These are phyloP conservation scores for Camillea tinctor DNA, from an alignment of 2,329 filamentous ascomycete genomes.

Conservation along the genomic window DNA sequence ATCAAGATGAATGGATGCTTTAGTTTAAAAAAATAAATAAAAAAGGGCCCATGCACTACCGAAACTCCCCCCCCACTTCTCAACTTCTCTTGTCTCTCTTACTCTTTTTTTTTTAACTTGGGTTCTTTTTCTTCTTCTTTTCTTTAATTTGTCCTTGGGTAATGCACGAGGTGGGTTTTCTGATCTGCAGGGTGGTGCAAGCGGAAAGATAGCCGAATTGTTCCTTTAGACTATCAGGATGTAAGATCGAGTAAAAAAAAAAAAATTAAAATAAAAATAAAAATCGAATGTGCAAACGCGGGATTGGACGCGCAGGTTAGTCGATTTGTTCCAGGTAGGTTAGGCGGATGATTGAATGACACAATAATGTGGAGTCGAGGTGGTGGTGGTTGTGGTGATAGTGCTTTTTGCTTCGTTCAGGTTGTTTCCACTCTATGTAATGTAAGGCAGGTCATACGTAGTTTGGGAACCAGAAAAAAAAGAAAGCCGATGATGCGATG, in stretches of 20 bases:
- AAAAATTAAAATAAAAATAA: too few species aligned
- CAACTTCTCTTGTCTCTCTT: background rate
- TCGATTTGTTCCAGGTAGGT: constrained; percentile 6
- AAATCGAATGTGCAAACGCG: constrained; percentile 9
- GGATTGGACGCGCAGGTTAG: constrained; percentile 21
- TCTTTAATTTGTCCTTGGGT: background rate
- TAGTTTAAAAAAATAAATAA: too few species aligned
- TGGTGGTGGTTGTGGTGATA: constrained; percentile 5
- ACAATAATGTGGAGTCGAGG: constrained; percentile 25
- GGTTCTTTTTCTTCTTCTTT: background rate
- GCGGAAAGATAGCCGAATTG: constrained; percentile 5
- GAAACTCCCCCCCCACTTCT: background rate
- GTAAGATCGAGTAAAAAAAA: constrained; percentile 10
- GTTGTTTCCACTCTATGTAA: background rate
- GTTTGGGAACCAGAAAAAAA: background rate
- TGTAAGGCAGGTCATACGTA: background rate
- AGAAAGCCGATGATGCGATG: background rate
- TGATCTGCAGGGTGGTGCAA: constrained; percentile 15
- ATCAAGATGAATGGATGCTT: background rate
- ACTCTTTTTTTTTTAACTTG: background rate
- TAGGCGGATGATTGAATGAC: constrained; percentile 19
- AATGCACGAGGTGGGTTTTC: background rate
- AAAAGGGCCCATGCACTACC: background rate
- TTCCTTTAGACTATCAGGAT: constrained; percentile 20
- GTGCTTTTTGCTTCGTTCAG: background rate